A percentile compares a stretch with the other conserved stretches of the same genome.
Conservation (phyloP, 2,329 filamentous ascomycete genomes). For the Colletotrichum scovillei region DNA sequence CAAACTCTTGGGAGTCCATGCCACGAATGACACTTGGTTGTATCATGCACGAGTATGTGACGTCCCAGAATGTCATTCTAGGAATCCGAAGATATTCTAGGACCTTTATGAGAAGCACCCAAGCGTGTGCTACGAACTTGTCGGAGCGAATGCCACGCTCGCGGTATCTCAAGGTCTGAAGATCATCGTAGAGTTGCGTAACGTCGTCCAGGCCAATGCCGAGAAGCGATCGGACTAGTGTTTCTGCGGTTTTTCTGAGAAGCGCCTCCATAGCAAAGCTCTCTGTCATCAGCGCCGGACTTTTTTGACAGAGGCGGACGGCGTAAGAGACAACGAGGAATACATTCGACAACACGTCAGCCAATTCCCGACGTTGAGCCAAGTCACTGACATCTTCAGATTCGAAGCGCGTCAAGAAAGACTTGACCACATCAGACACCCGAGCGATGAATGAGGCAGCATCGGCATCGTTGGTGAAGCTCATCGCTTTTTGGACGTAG, state of each 20-base stretch:
- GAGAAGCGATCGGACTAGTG: slow-evolving; percentile 54
- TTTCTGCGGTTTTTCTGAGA: slow-evolving; percentile 54
- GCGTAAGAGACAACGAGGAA: slow-evolving; percentile 51
- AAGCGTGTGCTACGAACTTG: slow-evolving; percentile 60
- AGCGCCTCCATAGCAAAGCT: slow-evolving; percentile 60
- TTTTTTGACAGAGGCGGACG: slow-evolving; percentile 51
- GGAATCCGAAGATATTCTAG: slow-evolving; percentile 63
- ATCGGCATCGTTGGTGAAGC: slow-evolving; percentile 48
- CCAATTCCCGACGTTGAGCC: slow-evolving; percentile 43
- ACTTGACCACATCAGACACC: slow-evolving; percentile 53
- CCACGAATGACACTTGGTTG: slow-evolving; percentile 47
- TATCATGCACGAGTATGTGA: slow-evolving; percentile 58
- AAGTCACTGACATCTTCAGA: slow-evolving; percentile 28
- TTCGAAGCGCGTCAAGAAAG: slow-evolving; percentile 49
- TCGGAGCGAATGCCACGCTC: slow-evolving; percentile 65
- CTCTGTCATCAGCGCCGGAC: slow-evolving; percentile 45
- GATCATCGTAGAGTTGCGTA: slow-evolving; percentile 57
- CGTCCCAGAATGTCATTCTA: slow-evolving; percentile 70
- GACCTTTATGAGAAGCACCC: slow-evolving; percentile 68
- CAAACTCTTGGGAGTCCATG: slow-evolving; percentile 60
- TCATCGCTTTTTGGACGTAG: slow-evolving; percentile 58
- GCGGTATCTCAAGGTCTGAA: slow-evolving; percentile 57
- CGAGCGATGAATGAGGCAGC: slow-evolving; percentile 57
- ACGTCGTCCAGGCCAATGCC: slow-evolving; percentile 55
- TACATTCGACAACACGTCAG: slow-evolving; percentile 51